These are phyloP conservation scores for Austroboletus niveus DNA, from an alignment of 1,284 basidiomycete genomes.

Conservation along the genomic window DNA sequence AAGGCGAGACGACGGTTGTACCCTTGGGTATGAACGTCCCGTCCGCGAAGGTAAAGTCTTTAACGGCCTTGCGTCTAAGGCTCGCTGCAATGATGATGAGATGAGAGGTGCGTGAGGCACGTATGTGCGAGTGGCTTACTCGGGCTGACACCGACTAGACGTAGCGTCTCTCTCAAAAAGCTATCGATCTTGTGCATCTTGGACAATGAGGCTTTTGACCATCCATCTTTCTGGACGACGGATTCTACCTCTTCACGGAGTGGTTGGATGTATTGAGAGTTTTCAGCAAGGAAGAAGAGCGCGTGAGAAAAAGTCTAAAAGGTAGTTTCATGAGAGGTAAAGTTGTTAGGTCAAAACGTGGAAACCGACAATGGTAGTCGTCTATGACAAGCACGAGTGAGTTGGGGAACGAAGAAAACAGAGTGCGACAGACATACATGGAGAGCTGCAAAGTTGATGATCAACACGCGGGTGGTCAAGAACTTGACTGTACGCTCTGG, in stretches of 20 bases:
- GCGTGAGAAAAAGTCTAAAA: constrained; percentile 33
- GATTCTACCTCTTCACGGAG: constrained; percentile 45
- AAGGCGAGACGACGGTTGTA: background rate
- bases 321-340: background rate
- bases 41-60: background rate
- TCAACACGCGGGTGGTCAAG: constrained; percentile 33
- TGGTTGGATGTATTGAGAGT: constrained; percentile 36
- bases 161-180: constrained; percentile 42
- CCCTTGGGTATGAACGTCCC: background rate
- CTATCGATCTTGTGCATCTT: constrained; percentile 46
- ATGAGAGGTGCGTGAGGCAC: too few relatives aligned
- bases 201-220: constrained; percentile 40
- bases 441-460: constrained; percentile 39
- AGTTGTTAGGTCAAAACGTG: background rate
- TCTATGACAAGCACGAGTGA: constrained; percentile 2
- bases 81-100: background rate
- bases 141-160: constrained; percentile 29
- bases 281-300: constrained; percentile 35
- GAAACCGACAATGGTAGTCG: constrained; percentile 8
- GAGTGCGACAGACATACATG: constrained; percentile 20
- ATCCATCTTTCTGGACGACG: constrained; percentile 33
- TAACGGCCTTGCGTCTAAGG: background rate
- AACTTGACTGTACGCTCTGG: constrained; percentile 11
- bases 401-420: background rate
- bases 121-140: constrained; percentile 19